These are phyloP conservation scores for Ramalina intermedia DNA, from an alignment of 495 filamentous ascomycete species.

Conservation along the genomic window DNA sequence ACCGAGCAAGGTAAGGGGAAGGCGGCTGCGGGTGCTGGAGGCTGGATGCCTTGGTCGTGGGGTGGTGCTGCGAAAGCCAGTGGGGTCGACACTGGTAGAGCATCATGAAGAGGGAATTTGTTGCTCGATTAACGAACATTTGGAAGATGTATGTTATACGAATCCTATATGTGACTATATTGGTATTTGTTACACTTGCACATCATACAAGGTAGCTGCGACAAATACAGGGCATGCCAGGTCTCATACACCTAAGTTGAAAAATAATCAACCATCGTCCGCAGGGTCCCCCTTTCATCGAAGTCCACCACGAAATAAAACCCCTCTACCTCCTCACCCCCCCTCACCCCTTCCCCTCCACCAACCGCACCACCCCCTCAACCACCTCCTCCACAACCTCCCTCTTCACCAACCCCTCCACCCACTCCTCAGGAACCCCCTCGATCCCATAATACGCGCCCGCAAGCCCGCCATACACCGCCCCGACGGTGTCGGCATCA, in stretches of 20 bases:
- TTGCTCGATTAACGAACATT: neutral
- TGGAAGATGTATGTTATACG: too few species aligned
- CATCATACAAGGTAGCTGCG: too few species aligned
- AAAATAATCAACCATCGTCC: too few species aligned
- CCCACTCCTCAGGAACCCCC: slow-evolving; percentile 22
- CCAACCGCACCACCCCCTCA: slow-evolving; percentile 2
- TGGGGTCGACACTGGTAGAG: slow-evolving; percentile 4
- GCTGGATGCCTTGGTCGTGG: slow-evolving; percentile 52
- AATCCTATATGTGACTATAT: too few species aligned
- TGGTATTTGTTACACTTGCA: too few species aligned
- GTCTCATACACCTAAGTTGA: too few species aligned
- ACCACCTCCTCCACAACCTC: slow-evolving; percentile 3
- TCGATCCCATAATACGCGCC: slow-evolving; percentile 31
- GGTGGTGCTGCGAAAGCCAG: slow-evolving; percentile 4
- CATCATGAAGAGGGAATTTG: neutral
- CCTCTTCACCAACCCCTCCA: slow-evolving; percentile 19
- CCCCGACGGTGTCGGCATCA: slow-evolving; percentile 37
- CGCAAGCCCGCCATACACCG: slow-evolving; percentile 34
- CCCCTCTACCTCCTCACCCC: too few species aligned
- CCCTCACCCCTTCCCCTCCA: neutral
- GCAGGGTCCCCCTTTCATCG: too few species aligned
- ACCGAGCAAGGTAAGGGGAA: slow-evolving; percentile 17
- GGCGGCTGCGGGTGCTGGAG: slow-evolving; percentile 17
- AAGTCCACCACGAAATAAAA: too few species aligned
- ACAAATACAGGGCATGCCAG: too few species aligned